These are phyloP conservation scores for Verbascum thapsus DNA, from an alignment of 257 asterid species.

Conservation along the genomic window DNA sequence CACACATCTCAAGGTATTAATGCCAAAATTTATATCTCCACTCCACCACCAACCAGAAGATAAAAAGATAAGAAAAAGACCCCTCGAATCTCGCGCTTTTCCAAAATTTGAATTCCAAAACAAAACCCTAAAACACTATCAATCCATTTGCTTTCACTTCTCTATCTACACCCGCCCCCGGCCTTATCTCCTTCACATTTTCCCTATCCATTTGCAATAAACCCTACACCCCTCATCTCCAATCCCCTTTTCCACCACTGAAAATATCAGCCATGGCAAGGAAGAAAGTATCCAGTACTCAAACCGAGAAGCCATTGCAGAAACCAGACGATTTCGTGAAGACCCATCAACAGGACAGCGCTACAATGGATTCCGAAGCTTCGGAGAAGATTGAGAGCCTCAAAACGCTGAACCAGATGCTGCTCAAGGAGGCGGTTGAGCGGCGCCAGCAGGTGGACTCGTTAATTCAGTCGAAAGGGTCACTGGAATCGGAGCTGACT, in stretches of 20 bases:
- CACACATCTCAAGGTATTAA: no score
- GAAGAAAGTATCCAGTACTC: constrained; percentile 46
- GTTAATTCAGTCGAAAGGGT: constrained; percentile 43
- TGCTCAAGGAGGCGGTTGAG: constrained; percentile 63
- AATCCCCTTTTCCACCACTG: constrained; percentile 32
- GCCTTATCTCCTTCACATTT: constrained; percentile 23
- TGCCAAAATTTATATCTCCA: no score
- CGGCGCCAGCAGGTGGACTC: constrained; percentile 71
- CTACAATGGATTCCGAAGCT: constrained; percentile 46
- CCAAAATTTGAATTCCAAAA: constrained; percentile 47
- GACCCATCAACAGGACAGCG: constrained; percentile 17
- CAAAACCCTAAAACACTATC: constrained; percentile 26
- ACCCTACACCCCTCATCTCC: constrained; percentile 44
- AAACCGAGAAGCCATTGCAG: constrained; percentile 23
- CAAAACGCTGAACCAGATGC: constrained; percentile 62
- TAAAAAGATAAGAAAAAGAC: constrained; percentile 22
- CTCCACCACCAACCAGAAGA: neutral
- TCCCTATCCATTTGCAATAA: constrained; percentile 33
- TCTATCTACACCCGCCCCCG: constrained; percentile 5
- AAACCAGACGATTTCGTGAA: constrained; percentile 34
- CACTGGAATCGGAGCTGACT: constrained; percentile 51
- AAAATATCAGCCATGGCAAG: constrained; percentile 46
- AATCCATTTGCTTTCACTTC: constrained; percentile 11
- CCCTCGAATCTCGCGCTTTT: constrained; percentile 37
- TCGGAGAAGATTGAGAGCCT: constrained; percentile 54